Percentiles rank a stretch among this genome's conserved stretches.
Evolutionary conservation across 495 filamentous ascomycete species (phyloP).

Genomic region (Sabuloglossum arenarium): DNA sequence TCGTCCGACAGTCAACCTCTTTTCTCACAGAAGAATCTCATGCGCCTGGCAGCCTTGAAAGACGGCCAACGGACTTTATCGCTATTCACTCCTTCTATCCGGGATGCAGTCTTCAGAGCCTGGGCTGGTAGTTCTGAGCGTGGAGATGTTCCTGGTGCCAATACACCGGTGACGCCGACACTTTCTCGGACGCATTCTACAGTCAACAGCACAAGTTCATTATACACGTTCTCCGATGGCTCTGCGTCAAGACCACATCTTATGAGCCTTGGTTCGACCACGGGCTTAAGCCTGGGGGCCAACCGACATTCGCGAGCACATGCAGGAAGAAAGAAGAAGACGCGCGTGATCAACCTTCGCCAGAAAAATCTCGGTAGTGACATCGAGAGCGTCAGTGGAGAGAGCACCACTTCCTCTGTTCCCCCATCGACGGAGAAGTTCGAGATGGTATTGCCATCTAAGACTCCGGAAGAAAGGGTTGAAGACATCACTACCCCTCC

Average conservation of each 20-base stretch:
- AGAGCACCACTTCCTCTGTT: slow-evolving; percentile 21
- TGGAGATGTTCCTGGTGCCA: slow-evolving; percentile 34
- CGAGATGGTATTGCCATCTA: slow-evolving; percentile 24
- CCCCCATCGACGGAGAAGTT: background rate
- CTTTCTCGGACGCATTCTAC: slow-evolving; percentile 41
- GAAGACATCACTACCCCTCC: slow-evolving; percentile 31
- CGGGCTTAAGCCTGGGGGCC: slow-evolving; percentile 41
- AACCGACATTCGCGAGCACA: slow-evolving; percentile 40
- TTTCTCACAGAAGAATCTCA: slow-evolving; percentile 79
- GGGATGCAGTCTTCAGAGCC: slow-evolving; percentile 71
- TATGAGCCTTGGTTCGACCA: slow-evolving; percentile 22
- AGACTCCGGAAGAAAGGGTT: slow-evolving; percentile 30
- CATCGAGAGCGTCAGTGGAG: slow-evolving; percentile 33
- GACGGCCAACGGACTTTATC: slow-evolving; percentile 75
- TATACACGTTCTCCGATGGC: slow-evolving; percentile 40
- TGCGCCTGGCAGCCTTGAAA: slow-evolving; percentile 52
- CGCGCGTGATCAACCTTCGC: slow-evolving; percentile 79
- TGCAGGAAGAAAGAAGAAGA: slow-evolving; percentile 65
- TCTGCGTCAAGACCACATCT: slow-evolving; percentile 20
- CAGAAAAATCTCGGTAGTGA: slow-evolving; percentile 36
- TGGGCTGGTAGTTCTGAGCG: slow-evolving; percentile 71
- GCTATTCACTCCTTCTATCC: slow-evolving; percentile 63
- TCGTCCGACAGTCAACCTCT: slow-evolving; percentile 29
- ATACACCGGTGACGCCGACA: slow-evolving; percentile 14
- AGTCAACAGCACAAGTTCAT: slow-evolving; percentile 33